These are phyloP conservation scores for Tolypocladium cylindrosporum DNA, from an alignment of 2,329 filamentous ascomycete species.

Conservation along the genomic window DNA sequence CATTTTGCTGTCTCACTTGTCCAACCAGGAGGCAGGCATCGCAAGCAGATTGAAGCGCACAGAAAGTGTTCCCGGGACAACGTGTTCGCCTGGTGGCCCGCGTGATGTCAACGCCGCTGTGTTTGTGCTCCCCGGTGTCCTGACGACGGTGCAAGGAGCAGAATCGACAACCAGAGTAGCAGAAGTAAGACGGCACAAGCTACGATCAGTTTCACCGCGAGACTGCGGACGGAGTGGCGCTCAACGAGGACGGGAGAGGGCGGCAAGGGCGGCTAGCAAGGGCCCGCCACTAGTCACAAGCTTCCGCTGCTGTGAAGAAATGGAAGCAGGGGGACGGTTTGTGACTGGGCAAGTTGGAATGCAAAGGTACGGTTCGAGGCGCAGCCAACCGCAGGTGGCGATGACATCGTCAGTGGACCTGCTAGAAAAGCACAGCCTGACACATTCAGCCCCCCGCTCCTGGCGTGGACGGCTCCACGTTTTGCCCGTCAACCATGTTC, in stretches of 20 bases:
- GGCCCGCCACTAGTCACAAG: not conserved
- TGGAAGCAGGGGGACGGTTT: not conserved
- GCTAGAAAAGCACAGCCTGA: not conserved
- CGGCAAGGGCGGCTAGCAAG: not conserved
- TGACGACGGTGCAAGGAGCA: not conserved
- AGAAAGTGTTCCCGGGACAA: not conserved
- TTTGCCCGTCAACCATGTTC: not conserved
- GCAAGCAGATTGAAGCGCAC: conserved; percentile 5
- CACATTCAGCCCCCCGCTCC: not conserved
- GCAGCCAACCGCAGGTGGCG: conserved; percentile 2
- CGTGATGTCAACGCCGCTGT: not conserved
- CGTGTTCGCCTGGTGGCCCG: not conserved
- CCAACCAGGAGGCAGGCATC: conserved; percentile 10
- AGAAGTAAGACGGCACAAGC: not conserved
- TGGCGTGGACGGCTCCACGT: not conserved
- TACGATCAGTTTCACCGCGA: not conserved
- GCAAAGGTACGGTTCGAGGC: not conserved
- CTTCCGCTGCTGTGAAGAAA: not conserved
- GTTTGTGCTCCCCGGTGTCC: not conserved
- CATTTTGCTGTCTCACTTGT: conserved; percentile 24
- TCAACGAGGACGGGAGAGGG: not conserved
- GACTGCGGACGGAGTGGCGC: conserved; percentile 1
- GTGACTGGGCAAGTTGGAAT: not conserved
- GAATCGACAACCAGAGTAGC: not conserved
- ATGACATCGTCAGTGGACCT: conserved; percentile 10